These are phyloP conservation scores for Choanephora cucurbitarum DNA, from an alignment of 371 early-diverging fungal genomes.

Conservation along the genomic window DNA sequence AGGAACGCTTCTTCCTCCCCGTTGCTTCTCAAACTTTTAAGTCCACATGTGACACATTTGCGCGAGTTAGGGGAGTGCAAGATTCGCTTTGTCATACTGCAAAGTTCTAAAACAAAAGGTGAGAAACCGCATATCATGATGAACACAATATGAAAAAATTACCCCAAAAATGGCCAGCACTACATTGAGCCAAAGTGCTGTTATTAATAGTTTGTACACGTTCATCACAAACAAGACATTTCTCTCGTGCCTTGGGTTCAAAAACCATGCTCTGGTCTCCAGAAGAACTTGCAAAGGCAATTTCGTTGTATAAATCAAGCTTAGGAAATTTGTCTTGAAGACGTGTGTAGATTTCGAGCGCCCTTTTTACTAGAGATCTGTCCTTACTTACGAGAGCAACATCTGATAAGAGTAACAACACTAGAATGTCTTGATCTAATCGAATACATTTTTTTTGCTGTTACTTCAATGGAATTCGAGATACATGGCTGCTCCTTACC, in stretches of 20 bases:
- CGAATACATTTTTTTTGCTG: background rate
- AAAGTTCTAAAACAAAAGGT: slow-evolving; percentile 17
- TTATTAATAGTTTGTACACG: slow-evolving; percentile 5
- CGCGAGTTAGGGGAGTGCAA: slow-evolving; percentile 16
- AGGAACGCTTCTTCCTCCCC: slow-evolving; percentile 7
- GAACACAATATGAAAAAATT: background rate
- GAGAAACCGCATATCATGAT: too few relatives aligned
- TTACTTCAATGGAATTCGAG: background rate
- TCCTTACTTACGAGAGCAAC: background rate
- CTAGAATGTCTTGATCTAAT: slow-evolving; percentile 14
- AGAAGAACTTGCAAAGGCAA: slow-evolving; percentile 4
- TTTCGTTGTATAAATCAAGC: slow-evolving; percentile 11
- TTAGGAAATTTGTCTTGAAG: slow-evolving; percentile 14
- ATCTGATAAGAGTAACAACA: slow-evolving; percentile 14
- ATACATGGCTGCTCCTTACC: background rate
- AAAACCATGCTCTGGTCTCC: background rate
- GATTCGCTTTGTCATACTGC: slow-evolving; percentile 27
- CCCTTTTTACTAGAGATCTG: background rate
- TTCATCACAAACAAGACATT: slow-evolving; percentile 29
- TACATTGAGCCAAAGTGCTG: slow-evolving; percentile 19
- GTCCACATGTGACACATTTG: slow-evolving; percentile 27
- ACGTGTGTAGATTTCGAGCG: slow-evolving; percentile 6
- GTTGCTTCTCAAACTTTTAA: slow-evolving; percentile 19
- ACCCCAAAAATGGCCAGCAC: slow-evolving; percentile 37
- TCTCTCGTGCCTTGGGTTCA: slow-evolving; percentile 16